A percentile compares a stretch with the other conserved stretches of the same genome.
Evolutionary conservation across 129 eudicot species (phyloP).

Genomic region (Flaveria linearis): DNA sequence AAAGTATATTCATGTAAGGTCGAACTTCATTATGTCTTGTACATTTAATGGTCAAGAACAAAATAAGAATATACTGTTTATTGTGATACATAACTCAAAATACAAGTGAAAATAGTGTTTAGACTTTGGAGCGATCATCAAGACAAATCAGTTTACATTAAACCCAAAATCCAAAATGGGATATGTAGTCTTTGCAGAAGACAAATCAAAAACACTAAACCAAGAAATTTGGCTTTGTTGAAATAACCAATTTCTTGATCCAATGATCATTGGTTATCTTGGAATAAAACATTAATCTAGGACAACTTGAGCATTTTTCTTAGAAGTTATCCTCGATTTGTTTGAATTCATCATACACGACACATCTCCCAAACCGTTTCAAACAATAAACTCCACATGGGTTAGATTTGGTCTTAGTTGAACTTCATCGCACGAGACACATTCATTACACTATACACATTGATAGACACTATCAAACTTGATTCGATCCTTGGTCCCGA

Average conservation of each 20-base stretch:
- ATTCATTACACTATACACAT: slow-evolving; percentile 1
- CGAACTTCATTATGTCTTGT: neutral
- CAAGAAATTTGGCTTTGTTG: slow-evolving; percentile 45
- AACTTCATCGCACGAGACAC: slow-evolving; percentile 24
- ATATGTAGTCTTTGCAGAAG: slow-evolving; percentile 34
- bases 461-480: slow-evolving; percentile 22
- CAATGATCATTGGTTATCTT: slow-evolving; percentile 36
- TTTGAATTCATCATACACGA: slow-evolving; percentile 25
- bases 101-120: slow-evolving; percentile 5
- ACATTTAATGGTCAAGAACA: neutral
- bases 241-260: slow-evolving; percentile 37
- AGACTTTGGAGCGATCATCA: slow-evolving; percentile 18
- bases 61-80: neutral
- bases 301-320: slow-evolving; percentile 29
- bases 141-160: slow-evolving; percentile 24
- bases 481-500: slow-evolving; percentile 25
- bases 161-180: slow-evolving; percentile 33
- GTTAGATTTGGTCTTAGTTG: slow-evolving; percentile 13
- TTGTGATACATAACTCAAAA: neutral
- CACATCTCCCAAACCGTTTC: slow-evolving; percentile 23
- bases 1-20: too few species aligned
- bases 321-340: slow-evolving; percentile 13
- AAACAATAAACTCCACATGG: slow-evolving; percentile 22
- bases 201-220: slow-evolving; percentile 37
- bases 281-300: slow-evolving; percentile 31